Conservation (phyloP, 768 basidiomycete species). For the Coprinellus micaceus region DNA sequence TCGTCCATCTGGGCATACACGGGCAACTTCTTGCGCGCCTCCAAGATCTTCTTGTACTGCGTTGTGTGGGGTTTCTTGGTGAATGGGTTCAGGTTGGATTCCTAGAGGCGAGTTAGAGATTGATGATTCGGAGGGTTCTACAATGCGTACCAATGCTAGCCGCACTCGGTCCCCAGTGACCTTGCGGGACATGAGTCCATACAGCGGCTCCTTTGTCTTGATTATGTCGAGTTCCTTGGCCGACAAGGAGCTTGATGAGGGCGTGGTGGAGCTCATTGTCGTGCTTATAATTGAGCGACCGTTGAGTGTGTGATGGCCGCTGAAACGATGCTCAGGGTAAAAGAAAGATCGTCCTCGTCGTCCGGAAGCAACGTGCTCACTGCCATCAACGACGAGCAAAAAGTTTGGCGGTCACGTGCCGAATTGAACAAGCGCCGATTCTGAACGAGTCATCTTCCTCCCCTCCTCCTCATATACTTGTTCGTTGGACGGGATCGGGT, state of each 20-base stretch:
- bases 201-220: conserved; percentile 54
- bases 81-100: conserved; percentile 83
- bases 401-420: neutral
- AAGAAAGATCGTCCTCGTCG: neutral
- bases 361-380: neutral
- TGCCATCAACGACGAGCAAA: neutral
- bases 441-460: neutral
- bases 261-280: neutral
- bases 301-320: too few species aligned
- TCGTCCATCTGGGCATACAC: conserved; percentile 92
- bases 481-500: too few species aligned
- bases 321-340: too few species aligned
- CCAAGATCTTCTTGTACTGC: conserved; percentile 84
- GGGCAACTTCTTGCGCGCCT: conserved; percentile 81
- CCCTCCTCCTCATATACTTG: too few species aligned
- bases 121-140: too few species aligned
- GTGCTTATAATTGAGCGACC: neutral
- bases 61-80: conserved; percentile 72
- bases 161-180: conserved; percentile 65
- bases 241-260: conserved; percentile 8
- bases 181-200: conserved; percentile 68
- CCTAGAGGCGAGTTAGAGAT: conserved; percentile 38
- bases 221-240: conserved; percentile 11
- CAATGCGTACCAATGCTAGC: conserved; percentile 57
- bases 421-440: neutral